phyloP scores from a whole-genome alignment of 2,329 filamentous ascomycete species.

The Colletotrichum lini region DNA sequence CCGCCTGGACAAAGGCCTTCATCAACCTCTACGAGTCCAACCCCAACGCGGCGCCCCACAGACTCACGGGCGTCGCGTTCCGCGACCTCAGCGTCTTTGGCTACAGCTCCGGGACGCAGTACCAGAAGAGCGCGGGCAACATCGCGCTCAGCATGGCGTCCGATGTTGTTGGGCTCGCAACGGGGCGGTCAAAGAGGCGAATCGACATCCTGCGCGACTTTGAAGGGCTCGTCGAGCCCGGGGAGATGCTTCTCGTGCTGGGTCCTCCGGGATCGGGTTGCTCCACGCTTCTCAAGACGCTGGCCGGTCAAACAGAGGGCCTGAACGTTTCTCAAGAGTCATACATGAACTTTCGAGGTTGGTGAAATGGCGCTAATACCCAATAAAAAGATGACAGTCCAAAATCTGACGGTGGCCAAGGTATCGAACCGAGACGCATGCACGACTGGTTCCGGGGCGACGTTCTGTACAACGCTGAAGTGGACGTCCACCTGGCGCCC shows the following conservation, averaged over 20 bases:
- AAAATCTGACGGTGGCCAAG: background rate
- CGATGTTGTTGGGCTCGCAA: conserved; percentile 20
- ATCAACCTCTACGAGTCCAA: conserved; percentile 48
- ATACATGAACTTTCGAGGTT: conserved; percentile 45
- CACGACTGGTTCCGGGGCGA: conserved; percentile 65
- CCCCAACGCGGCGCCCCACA: conserved; percentile 43
- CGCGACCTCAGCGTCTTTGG: conserved; percentile 48
- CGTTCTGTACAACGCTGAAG: conserved; percentile 77
- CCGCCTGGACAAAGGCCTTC: conserved; percentile 48
- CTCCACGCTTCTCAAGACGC: conserved; percentile 77
- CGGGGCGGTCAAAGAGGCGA: conserved; percentile 22
- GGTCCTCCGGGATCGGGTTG: conserved; percentile 72
- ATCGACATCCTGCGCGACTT: conserved; percentile 49
- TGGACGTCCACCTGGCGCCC: conserved; percentile 74
- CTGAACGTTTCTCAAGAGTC: conserved; percentile 45
- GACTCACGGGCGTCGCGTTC: conserved; percentile 49
- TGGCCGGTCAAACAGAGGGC: conserved; percentile 43
- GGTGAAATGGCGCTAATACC: background rate
- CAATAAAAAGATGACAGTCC: rapidly evolving
- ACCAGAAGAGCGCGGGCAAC: conserved; percentile 47
- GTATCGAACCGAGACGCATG: conserved; percentile 41
- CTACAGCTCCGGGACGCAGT: conserved; percentile 45
- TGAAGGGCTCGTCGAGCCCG: conserved; percentile 53
- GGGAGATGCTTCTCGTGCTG: conserved; percentile 72
- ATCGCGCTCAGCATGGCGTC: conserved; percentile 44